Conservation (phyloP, 495 filamentous ascomycete species). For the Trichocladium antarcticum region DNA sequence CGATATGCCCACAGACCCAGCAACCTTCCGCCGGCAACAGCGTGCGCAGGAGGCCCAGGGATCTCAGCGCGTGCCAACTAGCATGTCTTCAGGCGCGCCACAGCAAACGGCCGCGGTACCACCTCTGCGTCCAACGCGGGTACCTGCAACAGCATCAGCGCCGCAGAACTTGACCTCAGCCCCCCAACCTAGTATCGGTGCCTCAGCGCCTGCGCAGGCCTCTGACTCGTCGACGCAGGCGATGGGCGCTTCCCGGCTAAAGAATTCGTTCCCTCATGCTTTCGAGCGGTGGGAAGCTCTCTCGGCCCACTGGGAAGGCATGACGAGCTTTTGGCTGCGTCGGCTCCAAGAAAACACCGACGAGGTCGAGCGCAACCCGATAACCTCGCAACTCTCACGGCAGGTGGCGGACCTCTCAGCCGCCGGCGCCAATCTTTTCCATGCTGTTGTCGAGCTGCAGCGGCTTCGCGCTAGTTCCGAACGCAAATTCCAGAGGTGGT, state of each 20-base stretch:
- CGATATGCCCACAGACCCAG: slow-evolving; percentile 24
- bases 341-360: slow-evolving; percentile 80
- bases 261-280: slow-evolving; percentile 75
- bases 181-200: slow-evolving; percentile 6
- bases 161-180: slow-evolving; percentile 14
- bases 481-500: slow-evolving; percentile 97
- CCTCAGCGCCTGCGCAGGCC: slow-evolving; percentile 17
- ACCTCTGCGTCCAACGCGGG: slow-evolving; percentile 18
- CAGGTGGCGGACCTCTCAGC: slow-evolving; percentile 94
- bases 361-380: slow-evolving; percentile 67
- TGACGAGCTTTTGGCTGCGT: slow-evolving; percentile 94
- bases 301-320: slow-evolving; percentile 95
- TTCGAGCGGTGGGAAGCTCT: slow-evolving; percentile 96
- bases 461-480: slow-evolving; percentile 92
- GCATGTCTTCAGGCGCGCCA: slow-evolving; percentile 5
- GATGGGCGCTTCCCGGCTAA: slow-evolving; percentile 24
- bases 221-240: slow-evolving; percentile 25
- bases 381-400: slow-evolving; percentile 77
- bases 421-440: slow-evolving; percentile 92
- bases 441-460: slow-evolving; percentile 93
- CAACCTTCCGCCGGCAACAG: slow-evolving; percentile 34
- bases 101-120: slow-evolving; percentile 12
- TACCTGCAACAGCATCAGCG: slow-evolving; percentile 14
- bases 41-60: slow-evolving; percentile 22
- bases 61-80: slow-evolving; percentile 3